Percentiles rank a stretch among this genome's conserved stretches.
These are phyloP conservation scores for Syncephalastrum monosporum DNA, from an alignment of 371 early-diverging fungal species.

Conservation along the genomic window DNA sequence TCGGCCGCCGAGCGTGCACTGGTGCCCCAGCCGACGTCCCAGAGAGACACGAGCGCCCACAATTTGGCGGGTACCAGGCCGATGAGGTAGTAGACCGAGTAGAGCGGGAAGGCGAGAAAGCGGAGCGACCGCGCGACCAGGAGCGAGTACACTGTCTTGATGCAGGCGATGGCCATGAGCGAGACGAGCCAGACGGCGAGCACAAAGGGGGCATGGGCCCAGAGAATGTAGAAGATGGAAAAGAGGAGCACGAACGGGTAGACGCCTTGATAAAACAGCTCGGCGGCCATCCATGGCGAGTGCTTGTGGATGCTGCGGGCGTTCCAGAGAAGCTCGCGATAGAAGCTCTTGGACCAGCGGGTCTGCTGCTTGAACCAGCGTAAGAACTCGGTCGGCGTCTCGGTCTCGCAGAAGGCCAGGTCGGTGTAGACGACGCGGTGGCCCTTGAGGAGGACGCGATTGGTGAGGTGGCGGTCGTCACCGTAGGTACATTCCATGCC, in stretches of 20 bases:
- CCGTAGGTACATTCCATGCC: conserved; percentile 68
- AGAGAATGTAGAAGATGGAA: conserved; percentile 48
- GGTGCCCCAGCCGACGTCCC: conserved; percentile 65
- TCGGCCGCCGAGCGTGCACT: conserved; percentile 49
- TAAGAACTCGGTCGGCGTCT: conserved; percentile 57
- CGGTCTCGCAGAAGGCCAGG: conserved; percentile 63
- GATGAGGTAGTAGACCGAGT: conserved; percentile 53
- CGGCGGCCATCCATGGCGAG: conserved; percentile 68
- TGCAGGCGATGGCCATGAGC: conserved; percentile 36
- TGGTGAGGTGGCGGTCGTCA: conserved; percentile 68
- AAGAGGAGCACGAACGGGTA: conserved; percentile 67
- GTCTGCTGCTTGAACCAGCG: conserved; percentile 72
- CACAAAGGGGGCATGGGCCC: conserved; percentile 32
- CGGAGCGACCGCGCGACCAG: conserved; percentile 33
- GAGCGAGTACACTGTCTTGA: conserved; percentile 53
- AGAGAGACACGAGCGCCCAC: conserved; percentile 57
- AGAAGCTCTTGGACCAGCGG: conserved; percentile 71
- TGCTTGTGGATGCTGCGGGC: conserved; percentile 57
- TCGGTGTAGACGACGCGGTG: conserved; percentile 61
- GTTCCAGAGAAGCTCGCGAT: conserved; percentile 61
- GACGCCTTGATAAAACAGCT: conserved; percentile 60
- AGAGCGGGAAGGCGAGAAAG: conserved; percentile 54
- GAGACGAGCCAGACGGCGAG: conserved; percentile 53
- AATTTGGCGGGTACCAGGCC: conserved; percentile 62
- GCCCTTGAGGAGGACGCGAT: conserved; percentile 53